Conservation (phyloP, 192 early-diverging fungal species). For the Entophlyctis luteolus region DNA sequence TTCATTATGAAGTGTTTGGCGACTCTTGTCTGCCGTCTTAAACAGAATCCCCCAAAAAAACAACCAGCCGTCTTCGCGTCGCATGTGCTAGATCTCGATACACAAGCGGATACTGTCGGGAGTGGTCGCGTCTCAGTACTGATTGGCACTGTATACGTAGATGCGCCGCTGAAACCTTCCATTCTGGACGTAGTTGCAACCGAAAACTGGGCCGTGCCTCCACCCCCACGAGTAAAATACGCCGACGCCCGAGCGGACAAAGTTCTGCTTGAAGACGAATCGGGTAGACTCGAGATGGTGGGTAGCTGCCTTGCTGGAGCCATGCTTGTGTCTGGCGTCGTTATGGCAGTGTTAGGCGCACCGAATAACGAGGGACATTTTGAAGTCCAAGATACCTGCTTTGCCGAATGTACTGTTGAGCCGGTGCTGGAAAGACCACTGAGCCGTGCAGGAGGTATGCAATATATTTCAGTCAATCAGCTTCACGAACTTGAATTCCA, state of each 20-base stretch:
- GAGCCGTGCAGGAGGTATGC: too few species aligned
- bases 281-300: slow-evolving; percentile 74
- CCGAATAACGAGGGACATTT: slow-evolving; percentile 77
- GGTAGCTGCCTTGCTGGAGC: slow-evolving; percentile 55
- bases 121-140: too few species aligned
- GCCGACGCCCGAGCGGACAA: slow-evolving; percentile 55
- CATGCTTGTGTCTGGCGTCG: slow-evolving; percentile 72
- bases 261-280: slow-evolving; percentile 85
- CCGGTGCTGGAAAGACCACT: too few species aligned
- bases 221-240: slow-evolving; percentile 66
- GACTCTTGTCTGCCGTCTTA: too few species aligned
- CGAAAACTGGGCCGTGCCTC: slow-evolving; percentile 67
- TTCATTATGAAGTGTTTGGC: too few species aligned
- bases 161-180: slow-evolving; percentile 83
- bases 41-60: too few species aligned
- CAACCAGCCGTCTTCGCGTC: neutral
- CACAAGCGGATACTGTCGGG: slow-evolving; percentile 38
- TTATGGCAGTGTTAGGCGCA: slow-evolving; percentile 74
- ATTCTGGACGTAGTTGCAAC: slow-evolving; percentile 83
- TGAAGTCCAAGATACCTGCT: slow-evolving; percentile 79
- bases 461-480: too few species aligned
- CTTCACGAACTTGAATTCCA: neutral
- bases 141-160: slow-evolving; percentile 77
- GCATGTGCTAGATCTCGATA: neutral
- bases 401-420: slow-evolving; percentile 45